Evolutionary conservation across 306 rosid species (phyloP), one percentile per base, ranked within the genome.

Genomic region (Mucuna pruriens): DNA sequence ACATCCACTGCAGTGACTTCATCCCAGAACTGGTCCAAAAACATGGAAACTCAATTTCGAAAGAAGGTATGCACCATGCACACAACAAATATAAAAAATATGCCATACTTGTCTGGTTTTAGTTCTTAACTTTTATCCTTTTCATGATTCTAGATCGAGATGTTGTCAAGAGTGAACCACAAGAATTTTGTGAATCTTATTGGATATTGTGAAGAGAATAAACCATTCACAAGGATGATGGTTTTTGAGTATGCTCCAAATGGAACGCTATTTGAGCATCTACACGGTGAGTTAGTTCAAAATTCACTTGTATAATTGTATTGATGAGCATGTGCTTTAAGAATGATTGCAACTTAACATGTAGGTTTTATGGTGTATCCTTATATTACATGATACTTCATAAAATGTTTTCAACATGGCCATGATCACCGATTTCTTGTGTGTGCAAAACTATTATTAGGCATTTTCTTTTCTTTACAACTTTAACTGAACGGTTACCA

Each of bases 241-340:
- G 97, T 95, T 76, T 95, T 93, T 77, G 99, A 95, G 85, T 95
- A 95, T 72, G 98, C 98, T 80, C 98, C 98, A 54, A 95, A 95
- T 71, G 99, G 99, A 87, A 90, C 99, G 0, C 88, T 95, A 46
- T 93, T 88, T 71, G 99, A 95, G 84, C 97, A 95, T 86, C 84
- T 95, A 81, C 98, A 95, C 75, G 70, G 99, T 95, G 55, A 90
- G 99, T 86, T 65, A 49, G n/a, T 72, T 42, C 36, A 26, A 79
- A 80, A 15, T 57, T 65, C 60, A 17, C 29, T 62, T 48, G 22
- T 61, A 70, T 17, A 36, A 22, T 33, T 76, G 67, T 44, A 20
- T 44, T 25, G 2, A 38, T 0, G 1, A 60, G 52, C 74, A 33
- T 60, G 12, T 11, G 36, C 66, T 11, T 64, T 63, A 13, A 49